Percentiles rank a stretch among this genome's conserved stretches.
These are phyloP conservation scores for Mortierella sp. DNA, from an alignment of 371 early-diverging fungal genomes.

Conservation along the genomic window DNA sequence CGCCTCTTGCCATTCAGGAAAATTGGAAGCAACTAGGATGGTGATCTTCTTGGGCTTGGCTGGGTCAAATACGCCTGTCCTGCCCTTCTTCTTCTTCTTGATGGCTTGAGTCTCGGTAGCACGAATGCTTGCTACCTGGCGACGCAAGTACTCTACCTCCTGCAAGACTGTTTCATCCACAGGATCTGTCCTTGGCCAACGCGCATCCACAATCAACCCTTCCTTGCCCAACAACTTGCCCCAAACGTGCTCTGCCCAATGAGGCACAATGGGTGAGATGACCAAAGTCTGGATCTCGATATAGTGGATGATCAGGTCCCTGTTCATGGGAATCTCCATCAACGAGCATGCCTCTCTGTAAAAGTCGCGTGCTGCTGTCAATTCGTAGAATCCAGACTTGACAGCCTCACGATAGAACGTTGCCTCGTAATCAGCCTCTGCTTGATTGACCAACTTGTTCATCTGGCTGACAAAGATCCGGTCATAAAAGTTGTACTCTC, in stretches of 20 bases:
- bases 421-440: constrained; percentile 83
- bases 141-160: constrained; percentile 85
- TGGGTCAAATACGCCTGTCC: constrained; percentile 68
- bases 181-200: constrained; percentile 73
- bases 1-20: constrained; percentile 95
- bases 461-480: constrained; percentile 90
- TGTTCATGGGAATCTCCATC: constrained; percentile 84
- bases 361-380: constrained; percentile 90
- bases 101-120: constrained; percentile 79
- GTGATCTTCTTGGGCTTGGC: constrained; percentile 77
- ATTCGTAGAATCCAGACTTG: constrained; percentile 94
- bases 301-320: constrained; percentile 81
- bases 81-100: constrained; percentile 87
- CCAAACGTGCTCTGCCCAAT: constrained; percentile 96
- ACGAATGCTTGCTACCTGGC: constrained; percentile 80
- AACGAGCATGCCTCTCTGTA: constrained; percentile 87
- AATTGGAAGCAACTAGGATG: constrained; percentile 80
- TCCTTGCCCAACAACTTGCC: constrained; percentile 78
- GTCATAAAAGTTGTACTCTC: constrained; percentile 80
- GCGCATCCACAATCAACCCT: constrained; percentile 74
- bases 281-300: constrained; percentile 86
- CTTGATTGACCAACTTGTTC: constrained; percentile 73
- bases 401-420: constrained; percentile 96
- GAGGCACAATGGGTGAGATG: constrained; percentile 91
- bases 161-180: constrained; percentile 77